Conservation (phyloP, 192 early-diverging fungal species). For the Coemansia pectinata region DNA sequence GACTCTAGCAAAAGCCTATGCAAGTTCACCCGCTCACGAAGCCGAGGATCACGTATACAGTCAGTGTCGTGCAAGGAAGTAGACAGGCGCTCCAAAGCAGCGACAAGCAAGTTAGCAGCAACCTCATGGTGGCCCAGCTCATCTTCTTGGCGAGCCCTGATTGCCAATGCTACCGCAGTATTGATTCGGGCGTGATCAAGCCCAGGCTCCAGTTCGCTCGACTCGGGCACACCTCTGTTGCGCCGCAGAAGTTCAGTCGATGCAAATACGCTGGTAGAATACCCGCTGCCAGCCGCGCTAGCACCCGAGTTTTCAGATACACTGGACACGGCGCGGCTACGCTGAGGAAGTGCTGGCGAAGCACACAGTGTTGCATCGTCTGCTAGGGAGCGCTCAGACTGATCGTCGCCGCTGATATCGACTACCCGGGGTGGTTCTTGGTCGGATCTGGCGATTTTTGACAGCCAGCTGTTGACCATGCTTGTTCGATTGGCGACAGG, state of each 20-base stretch:
- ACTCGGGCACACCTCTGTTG: neutral
- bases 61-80: constrained; percentile 13
- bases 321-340: constrained; percentile 2
- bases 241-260: neutral
- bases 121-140: constrained; percentile 13
- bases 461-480: constrained; percentile 1
- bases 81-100: constrained; percentile 24
- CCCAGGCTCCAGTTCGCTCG: neutral
- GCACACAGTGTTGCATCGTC: constrained; percentile 14
- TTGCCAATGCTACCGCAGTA: constrained; percentile 21
- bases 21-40: constrained; percentile 26
- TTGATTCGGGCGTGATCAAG: constrained; percentile 7
- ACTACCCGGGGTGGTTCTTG: neutral
- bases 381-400: neutral
- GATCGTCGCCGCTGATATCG: neutral
- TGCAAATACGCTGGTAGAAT: neutral
- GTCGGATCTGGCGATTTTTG: constrained; percentile 7
- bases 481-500: neutral
- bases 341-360: neutral
- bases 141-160: constrained; percentile 42
- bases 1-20: constrained; percentile 22
- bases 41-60: neutral
- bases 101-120: constrained; percentile 22
- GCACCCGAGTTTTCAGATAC: neutral
- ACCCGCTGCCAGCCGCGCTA: neutral